A percentile compares a stretch with the other conserved stretches of the same genome.
Evolutionary conservation across 2,329 filamentous ascomycete species (phyloP).

Genomic region (Endoconidiophora laricicola): DNA sequence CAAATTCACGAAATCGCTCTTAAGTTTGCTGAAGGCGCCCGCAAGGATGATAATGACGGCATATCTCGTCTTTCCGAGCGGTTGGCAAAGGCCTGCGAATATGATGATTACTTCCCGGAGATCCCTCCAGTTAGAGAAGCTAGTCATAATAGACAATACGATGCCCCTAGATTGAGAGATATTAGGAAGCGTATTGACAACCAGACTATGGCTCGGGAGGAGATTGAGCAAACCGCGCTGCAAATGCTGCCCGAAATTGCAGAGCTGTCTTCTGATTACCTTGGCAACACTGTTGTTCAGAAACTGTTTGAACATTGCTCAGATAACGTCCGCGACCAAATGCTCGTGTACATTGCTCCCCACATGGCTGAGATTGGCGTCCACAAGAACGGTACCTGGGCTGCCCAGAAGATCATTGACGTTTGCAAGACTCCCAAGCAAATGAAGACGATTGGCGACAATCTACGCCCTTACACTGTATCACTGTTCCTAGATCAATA

Average conservation of each 20-base stretch:
- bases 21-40: slow-evolving; percentile 58
- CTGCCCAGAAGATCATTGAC: slow-evolving; percentile 97
- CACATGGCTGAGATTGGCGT: slow-evolving; percentile 93
- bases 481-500: slow-evolving; percentile 94
- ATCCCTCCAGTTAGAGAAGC: slow-evolving; percentile 83
- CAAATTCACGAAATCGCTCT: slow-evolving; percentile 77
- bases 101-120: slow-evolving; percentile 56
- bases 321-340: slow-evolving; percentile 74
- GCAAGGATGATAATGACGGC: slow-evolving; percentile 55
- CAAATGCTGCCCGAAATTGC: slow-evolving; percentile 96
- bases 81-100: slow-evolving; percentile 63
- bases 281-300: slow-evolving; percentile 98
- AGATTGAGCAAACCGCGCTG: slow-evolving; percentile 82
- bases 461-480: slow-evolving; percentile 71
- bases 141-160: slow-evolving; percentile 73
- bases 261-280: slow-evolving; percentile 85
- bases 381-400: slow-evolving; percentile 99
- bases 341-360: slow-evolving; percentile 75
- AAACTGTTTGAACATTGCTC: slow-evolving; percentile 96
- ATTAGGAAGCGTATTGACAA: slow-evolving; percentile 98
- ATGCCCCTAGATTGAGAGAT: slow-evolving; percentile 85
- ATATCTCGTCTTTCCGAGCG: slow-evolving; percentile 41
- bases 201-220: slow-evolving; percentile 64
- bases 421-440: slow-evolving; percentile 74
- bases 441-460: slow-evolving; percentile 69